phyloP scores from a whole-genome alignment of 2,329 filamentous ascomycete species.

The Trichoderma endophyticum region DNA sequence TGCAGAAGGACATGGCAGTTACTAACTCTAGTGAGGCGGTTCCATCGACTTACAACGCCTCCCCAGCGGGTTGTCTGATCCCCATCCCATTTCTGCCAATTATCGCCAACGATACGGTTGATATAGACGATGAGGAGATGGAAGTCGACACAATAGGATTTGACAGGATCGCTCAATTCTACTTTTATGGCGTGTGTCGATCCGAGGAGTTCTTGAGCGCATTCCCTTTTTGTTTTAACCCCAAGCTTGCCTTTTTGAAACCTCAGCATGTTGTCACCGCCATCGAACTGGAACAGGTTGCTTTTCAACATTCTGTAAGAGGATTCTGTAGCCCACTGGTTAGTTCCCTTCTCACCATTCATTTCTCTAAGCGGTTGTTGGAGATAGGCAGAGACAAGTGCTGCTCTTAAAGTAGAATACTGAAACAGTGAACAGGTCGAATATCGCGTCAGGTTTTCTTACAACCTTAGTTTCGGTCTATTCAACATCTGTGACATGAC shows the following conservation, averaged over 20 bases:
- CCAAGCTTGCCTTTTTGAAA: slow-evolving; percentile 63
- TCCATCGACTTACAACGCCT: neutral
- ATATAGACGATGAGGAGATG: neutral
- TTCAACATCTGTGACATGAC: slow-evolving; percentile 63
- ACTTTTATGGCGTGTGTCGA: neutral
- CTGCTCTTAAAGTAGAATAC: neutral
- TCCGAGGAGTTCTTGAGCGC: slow-evolving; percentile 38
- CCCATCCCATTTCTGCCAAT: neutral
- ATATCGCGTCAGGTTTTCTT: slow-evolving; percentile 32
- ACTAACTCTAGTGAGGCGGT: neutral
- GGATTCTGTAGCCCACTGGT: slow-evolving; percentile 55
- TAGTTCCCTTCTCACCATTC: slow-evolving; percentile 18
- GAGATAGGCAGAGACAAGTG: neutral
- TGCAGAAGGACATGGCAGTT: neutral
- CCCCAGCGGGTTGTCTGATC: neutral
- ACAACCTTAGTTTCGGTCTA: slow-evolving; percentile 72
- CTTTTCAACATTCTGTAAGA: slow-evolving; percentile 49
- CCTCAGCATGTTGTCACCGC: slow-evolving; percentile 61
- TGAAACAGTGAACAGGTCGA: slow-evolving; percentile 27
- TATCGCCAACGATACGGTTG: neutral
- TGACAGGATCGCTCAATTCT: slow-evolving; percentile 2
- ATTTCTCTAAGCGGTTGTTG: neutral
- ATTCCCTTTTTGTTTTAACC: slow-evolving; percentile 60
- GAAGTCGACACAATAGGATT: neutral
- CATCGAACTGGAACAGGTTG: slow-evolving; percentile 52